Evolutionary conservation across 2,329 filamentous ascomycete species (phyloP).

Genomic region (Aspergillus pseudoterreus): DNA sequence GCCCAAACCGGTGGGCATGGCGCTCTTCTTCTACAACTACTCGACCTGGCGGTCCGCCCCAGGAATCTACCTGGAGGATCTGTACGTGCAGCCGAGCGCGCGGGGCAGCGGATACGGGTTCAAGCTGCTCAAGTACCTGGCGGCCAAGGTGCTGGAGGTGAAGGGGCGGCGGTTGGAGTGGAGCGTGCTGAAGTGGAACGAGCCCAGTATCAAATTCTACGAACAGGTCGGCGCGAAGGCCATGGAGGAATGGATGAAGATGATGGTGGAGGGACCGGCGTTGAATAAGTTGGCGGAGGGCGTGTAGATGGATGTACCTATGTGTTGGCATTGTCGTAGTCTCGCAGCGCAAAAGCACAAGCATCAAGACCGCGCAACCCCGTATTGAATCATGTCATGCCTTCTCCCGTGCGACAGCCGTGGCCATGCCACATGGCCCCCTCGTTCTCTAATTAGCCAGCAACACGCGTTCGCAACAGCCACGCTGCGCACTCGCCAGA

Average conservation of each 20-base stretch:
- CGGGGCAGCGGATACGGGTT: slow-evolving; percentile 78
- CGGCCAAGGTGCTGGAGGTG: slow-evolving; percentile 71
- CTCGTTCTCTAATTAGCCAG: too few species aligned
- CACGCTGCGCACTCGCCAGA: too few species aligned
- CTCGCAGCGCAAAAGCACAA: too few species aligned
- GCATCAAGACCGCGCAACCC: too few species aligned
- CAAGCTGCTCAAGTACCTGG: slow-evolving; percentile 68
- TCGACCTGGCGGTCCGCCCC: slow-evolving; percentile 85
- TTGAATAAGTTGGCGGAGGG: slow-evolving; percentile 39
- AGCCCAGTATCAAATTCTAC: slow-evolving; percentile 86
- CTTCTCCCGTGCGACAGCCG: too few species aligned
- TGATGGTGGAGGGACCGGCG: slow-evolving; percentile 47
- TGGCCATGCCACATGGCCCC: too few species aligned
- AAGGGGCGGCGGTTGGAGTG: slow-evolving; percentile 78
- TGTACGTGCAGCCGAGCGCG: slow-evolving; percentile 72
- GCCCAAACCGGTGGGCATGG: slow-evolving; percentile 64
- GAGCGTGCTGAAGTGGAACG: slow-evolving; percentile 90
- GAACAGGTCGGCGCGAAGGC: slow-evolving; percentile 42
- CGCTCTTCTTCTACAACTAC: slow-evolving; percentile 93
- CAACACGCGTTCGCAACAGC: too few species aligned
- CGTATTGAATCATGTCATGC: too few species aligned
- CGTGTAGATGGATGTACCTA: background rate
- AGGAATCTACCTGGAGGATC: slow-evolving; percentile 89
- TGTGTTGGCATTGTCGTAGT: too few species aligned
- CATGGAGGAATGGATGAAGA: slow-evolving; percentile 49